Evolutionary conservation across 768 basidiomycete genomes (phyloP).

Genomic region (Tricholoma saponaceum): DNA sequence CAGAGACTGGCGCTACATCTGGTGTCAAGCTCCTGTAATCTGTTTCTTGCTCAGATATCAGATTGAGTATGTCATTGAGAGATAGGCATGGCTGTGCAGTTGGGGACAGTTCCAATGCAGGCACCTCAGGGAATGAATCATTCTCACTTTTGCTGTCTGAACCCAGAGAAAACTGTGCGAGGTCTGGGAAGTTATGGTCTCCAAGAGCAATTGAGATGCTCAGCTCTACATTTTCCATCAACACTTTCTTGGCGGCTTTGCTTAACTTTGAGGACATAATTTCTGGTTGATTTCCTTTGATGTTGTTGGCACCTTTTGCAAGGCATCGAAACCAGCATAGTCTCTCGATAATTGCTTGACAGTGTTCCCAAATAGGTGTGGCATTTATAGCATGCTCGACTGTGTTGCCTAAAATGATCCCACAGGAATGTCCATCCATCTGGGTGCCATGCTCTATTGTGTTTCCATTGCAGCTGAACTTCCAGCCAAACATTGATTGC

Average conservation of each 20-base stretch:
- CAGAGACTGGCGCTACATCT: background rate
- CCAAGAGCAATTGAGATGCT: background rate
- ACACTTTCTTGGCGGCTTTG: background rate
- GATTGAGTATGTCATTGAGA: background rate
- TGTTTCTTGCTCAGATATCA: background rate
- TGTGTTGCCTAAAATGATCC: constrained; percentile 7
- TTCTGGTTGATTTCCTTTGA: constrained; percentile 4
- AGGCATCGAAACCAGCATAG: background rate
- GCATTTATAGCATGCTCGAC: background rate
- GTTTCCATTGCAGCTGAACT: background rate
- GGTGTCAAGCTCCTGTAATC: background rate
- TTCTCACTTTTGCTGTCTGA: background rate
- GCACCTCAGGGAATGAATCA: background rate
- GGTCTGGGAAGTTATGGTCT: background rate
- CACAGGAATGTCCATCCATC: constrained; percentile 4
- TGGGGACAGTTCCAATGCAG: too few relatives aligned
- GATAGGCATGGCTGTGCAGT: background rate
- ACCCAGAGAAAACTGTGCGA: background rate
- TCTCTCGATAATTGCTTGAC: background rate
- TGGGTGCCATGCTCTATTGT: constrained; percentile 4
- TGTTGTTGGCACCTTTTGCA: constrained; percentile 18
- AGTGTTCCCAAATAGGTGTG: constrained; percentile 1
- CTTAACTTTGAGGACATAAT: background rate
- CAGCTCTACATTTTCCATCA: background rate
- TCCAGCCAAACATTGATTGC: background rate